Evolutionary conservation across 768 basidiomycete genomes (phyloP).

Genomic region (Boletus subcaerulescens): DNA sequence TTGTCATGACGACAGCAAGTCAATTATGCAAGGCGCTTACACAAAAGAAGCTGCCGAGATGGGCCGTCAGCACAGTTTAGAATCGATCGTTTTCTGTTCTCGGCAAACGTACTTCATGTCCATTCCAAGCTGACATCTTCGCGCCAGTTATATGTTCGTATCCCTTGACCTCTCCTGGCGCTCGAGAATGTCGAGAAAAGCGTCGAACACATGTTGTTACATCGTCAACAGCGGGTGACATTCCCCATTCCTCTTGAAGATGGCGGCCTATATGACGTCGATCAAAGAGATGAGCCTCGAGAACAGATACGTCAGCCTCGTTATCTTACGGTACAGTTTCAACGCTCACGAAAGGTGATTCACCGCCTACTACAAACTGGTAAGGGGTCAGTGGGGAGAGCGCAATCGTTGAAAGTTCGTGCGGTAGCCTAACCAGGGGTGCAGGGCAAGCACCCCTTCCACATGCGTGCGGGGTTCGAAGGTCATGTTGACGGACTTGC

Average conservation of each 20-base stretch:
- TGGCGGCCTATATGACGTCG: slow-evolving; percentile 65
- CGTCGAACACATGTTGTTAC: slow-evolving; percentile 78
- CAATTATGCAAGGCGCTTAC: slow-evolving; percentile 38
- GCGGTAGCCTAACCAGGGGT: slow-evolving; percentile 62
- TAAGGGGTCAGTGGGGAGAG: slow-evolving; percentile 78
- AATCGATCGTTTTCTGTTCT: neutral
- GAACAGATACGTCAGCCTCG: neutral
- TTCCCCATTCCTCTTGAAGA: slow-evolving; percentile 69
- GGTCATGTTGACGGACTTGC: slow-evolving; percentile 83
- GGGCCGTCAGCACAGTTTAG: slow-evolving; percentile 10
- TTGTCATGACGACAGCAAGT: slow-evolving; percentile 1
- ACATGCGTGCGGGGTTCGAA: slow-evolving; percentile 71
- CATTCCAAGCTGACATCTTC: slow-evolving; percentile 66
- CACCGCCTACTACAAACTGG: slow-evolving; percentile 83
- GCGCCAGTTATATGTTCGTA: slow-evolving; percentile 72
- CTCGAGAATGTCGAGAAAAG: slow-evolving; percentile 55
- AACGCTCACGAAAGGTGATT: slow-evolving; percentile 65
- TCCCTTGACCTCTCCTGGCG: slow-evolving; percentile 34
- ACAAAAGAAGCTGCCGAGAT: slow-evolving; percentile 53
- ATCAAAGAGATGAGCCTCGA: slow-evolving; percentile 58
- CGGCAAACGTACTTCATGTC: slow-evolving; percentile 59
- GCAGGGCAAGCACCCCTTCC: slow-evolving; percentile 54
- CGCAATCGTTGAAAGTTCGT: slow-evolving; percentile 70
- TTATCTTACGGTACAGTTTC: neutral
- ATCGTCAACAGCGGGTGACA: slow-evolving; percentile 43